Percentiles rank a stretch among this genome's conserved stretches.
Evolutionary conservation across 2,329 filamentous ascomycete species (phyloP).

Genomic region (Colletotrichum scovillei): DNA sequence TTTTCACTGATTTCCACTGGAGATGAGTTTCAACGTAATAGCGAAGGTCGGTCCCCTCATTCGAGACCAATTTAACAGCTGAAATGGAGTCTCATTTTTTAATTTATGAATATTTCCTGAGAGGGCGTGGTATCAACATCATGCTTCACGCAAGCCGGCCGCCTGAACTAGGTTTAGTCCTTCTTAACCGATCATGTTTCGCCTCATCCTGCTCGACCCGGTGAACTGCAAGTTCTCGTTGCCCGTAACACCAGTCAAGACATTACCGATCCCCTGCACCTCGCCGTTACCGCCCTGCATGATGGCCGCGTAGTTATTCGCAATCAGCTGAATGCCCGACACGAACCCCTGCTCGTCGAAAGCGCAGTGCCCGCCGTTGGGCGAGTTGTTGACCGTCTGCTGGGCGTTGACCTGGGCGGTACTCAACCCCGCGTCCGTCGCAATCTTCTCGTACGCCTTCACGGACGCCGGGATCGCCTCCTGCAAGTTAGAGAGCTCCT

Average conservation of each 20-base stretch:
- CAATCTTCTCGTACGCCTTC: conserved; percentile 62
- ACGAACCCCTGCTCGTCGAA: conserved; percentile 67
- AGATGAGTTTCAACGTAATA: neutral
- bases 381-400: conserved; percentile 68
- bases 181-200: conserved; percentile 30
- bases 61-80: neutral
- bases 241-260: conserved; percentile 60
- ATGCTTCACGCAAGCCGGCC: neutral
- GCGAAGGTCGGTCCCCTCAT: neutral
- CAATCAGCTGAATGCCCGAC: conserved; percentile 67
- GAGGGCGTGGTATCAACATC: conserved; percentile 11
- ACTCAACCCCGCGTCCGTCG: conserved; percentile 54
- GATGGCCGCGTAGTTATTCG: conserved; percentile 62
- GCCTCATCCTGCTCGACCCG: conserved; percentile 20
- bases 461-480: conserved; percentile 61
- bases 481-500: conserved; percentile 62
- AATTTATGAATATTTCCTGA: neutral
- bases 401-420: conserved; percentile 58
- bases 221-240: conserved; percentile 59
- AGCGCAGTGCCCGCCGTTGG: conserved; percentile 67
- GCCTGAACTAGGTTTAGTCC: neutral
- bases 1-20: neutral
- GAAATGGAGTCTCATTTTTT: neutral
- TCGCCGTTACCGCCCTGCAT: conserved; percentile 63
- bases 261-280: conserved; percentile 60